Percentiles rank a stretch among this genome's conserved stretches.
phyloP scores from a whole-genome alignment of 208 protist genomes.

The Crithidia mellificae region DNA sequence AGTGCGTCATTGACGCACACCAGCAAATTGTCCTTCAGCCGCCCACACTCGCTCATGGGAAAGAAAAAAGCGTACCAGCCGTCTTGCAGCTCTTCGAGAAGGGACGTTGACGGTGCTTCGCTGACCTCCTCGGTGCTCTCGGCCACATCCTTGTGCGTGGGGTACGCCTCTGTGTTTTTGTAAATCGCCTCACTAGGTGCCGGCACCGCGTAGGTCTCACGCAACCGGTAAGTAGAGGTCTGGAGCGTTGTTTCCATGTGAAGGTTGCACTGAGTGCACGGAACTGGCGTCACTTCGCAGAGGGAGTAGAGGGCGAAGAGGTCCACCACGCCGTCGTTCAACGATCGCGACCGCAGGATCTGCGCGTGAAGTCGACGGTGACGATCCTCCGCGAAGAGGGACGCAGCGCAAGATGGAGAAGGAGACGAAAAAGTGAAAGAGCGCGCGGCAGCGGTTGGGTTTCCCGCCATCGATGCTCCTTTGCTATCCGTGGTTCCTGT shows the following conservation, averaged over 20 bases:
- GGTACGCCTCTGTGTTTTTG: too few relatives aligned
- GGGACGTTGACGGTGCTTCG: slow-evolving; percentile 1
- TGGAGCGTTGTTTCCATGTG: slow-evolving; percentile 41
- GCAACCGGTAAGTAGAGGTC: slow-evolving; percentile 48
- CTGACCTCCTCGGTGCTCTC: not conserved
- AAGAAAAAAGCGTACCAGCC: slow-evolving; percentile 59
- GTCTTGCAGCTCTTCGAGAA: not conserved
- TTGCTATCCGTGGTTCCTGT: not conserved
- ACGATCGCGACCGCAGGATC: slow-evolving; percentile 7
- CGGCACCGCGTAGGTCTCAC: slow-evolving; percentile 31
- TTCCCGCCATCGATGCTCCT: too few relatives aligned
- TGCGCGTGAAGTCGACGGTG: slow-evolving; percentile 12
- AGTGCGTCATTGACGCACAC: slow-evolving; percentile 39
- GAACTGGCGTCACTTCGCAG: slow-evolving; percentile 26
- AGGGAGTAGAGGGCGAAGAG: slow-evolving; percentile 36
- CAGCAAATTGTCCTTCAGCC: slow-evolving; percentile 38
- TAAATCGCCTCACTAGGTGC: too few relatives aligned
- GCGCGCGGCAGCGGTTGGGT: too few relatives aligned
- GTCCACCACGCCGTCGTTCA: slow-evolving; percentile 25
- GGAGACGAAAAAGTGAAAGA: too few relatives aligned
- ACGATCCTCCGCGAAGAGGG: not conserved
- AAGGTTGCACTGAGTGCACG: slow-evolving; percentile 34
- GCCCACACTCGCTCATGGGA: slow-evolving; percentile 65
- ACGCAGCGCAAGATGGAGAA: too few relatives aligned
- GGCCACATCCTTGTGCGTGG: too few relatives aligned